Evolutionary conservation across 2,329 filamentous ascomycete genomes (phyloP).

Genomic region (Pestalotiopsis sp.): DNA sequence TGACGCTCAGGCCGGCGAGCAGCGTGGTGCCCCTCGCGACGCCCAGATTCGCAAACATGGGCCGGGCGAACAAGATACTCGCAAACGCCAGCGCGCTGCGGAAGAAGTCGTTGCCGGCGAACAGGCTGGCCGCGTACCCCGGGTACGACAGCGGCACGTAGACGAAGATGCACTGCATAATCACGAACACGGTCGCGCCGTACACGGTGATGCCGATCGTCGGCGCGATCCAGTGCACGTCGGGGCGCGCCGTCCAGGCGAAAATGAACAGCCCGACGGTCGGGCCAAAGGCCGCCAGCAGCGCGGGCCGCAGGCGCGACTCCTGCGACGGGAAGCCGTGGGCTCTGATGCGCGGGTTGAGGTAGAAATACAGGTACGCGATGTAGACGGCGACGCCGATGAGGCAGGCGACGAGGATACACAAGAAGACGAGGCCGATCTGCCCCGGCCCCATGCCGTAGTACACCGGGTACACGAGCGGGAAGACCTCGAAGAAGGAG

Average conservation of each 20-base stretch:
- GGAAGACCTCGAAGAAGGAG: conserved; percentile 69
- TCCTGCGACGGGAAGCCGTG: conserved; percentile 56
- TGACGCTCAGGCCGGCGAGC: conserved; percentile 56
- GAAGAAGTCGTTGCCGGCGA: conserved; percentile 64
- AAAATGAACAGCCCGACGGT: conserved; percentile 65
- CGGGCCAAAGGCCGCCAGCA: conserved; percentile 54
- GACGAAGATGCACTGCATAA: conserved; percentile 64
- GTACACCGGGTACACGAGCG: conserved; percentile 60
- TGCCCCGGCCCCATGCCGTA: conserved; percentile 64
- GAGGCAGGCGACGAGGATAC: conserved; percentile 59
- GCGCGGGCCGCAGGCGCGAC: conserved; percentile 56
- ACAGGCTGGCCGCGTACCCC: conserved; percentile 59
- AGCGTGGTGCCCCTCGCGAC: conserved; percentile 60
- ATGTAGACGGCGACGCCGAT: conserved; percentile 53
- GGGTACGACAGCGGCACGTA: conserved; percentile 61
- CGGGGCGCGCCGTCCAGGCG: conserved; percentile 56
- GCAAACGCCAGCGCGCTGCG: conserved; percentile 61
- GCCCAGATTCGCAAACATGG: conserved; percentile 62
- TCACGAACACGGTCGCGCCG: conserved; percentile 52
- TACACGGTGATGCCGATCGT: conserved; percentile 62
- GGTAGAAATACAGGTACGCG: conserved; percentile 53
- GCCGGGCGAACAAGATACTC: conserved; percentile 61
- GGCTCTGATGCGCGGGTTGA: conserved; percentile 52
- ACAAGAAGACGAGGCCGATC: conserved; percentile 63
- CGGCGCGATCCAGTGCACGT: conserved; percentile 57